These are phyloP conservation scores for Alternaria gansuensis DNA, from an alignment of 2,329 filamentous ascomycete species.

Conservation along the genomic window DNA sequence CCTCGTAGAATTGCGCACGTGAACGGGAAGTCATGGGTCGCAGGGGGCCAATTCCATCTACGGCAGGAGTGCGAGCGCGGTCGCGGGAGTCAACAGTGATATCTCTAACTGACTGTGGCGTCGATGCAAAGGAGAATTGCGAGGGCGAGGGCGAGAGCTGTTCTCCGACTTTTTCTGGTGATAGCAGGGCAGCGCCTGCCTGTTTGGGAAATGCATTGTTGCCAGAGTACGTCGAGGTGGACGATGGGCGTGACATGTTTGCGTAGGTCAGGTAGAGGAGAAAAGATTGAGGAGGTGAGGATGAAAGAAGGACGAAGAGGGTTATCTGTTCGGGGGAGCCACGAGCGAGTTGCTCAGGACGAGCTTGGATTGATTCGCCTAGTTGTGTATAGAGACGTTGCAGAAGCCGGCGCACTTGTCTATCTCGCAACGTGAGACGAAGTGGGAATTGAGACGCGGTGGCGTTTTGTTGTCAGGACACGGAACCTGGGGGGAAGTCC, in stretches of 20 bases:
- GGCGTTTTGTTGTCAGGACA: conserved; percentile 19
- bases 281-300: conserved; percentile 18
- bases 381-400: conserved; percentile 40
- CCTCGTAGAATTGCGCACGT: conserved; percentile 52
- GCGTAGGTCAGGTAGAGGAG: conserved; percentile 37
- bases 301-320: conserved; percentile 23
- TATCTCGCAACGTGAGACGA: conserved; percentile 25
- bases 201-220: conserved; percentile 48
- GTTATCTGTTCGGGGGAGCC: conserved; percentile 37
- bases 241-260: conserved; percentile 51
- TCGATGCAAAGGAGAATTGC: conserved; percentile 51
- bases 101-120: conserved; percentile 42
- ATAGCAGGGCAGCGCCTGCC: conserved; percentile 44
- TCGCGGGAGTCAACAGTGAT: conserved; percentile 27
- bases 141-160: conserved; percentile 51
- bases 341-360: conserved; percentile 36
- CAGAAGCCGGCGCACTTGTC: conserved; percentile 24
- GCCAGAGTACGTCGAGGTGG: conserved; percentile 46
- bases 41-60: conserved; percentile 29
- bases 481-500: conserved; percentile 12
- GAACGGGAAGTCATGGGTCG: conserved; percentile 30
- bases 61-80: conserved; percentile 32
- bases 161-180: conserved; percentile 38
- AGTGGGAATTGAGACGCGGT: conserved; percentile 15
- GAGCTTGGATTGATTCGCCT: conserved; percentile 28